These are phyloP conservation scores for Kodamaea leandrae DNA, from an alignment of 805 yeast species.

Conservation along the genomic window DNA sequence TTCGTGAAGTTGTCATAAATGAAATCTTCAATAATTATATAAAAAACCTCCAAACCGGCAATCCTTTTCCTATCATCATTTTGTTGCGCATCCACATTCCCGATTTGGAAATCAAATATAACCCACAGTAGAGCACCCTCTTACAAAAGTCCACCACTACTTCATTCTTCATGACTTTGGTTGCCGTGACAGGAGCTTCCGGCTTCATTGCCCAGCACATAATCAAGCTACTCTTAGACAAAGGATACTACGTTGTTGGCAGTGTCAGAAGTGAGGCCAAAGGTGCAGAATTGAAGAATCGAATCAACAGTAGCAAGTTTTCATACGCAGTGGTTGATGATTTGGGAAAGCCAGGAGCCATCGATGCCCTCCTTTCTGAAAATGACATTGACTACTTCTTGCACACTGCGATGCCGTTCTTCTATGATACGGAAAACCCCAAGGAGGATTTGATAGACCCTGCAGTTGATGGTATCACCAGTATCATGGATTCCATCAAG, in stretches of 20 bases:
- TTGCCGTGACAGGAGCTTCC: constrained; percentile 50
- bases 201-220: constrained; percentile 55
- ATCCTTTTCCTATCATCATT: background rate
- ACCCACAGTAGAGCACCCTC: background rate
- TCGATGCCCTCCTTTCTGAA: constrained; percentile 43
- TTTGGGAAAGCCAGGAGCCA: constrained; percentile 38
- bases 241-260: constrained; percentile 48
- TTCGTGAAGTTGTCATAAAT: no score
- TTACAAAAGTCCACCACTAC: background rate
- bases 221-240: constrained; percentile 37
- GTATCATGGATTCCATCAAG: constrained; percentile 45
- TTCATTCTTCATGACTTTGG: constrained; percentile 15
- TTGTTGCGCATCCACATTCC: constrained; percentile 2
- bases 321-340: constrained; percentile 35
- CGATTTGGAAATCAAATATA: background rate
- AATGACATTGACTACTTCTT: constrained; percentile 42
- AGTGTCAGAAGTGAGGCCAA: constrained; percentile 47
- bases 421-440: constrained; percentile 36
- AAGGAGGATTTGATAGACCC: constrained; percentile 55
- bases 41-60: background rate
- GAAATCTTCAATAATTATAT: no score
- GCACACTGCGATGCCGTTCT: constrained; percentile 55
- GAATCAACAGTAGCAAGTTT: constrained; percentile 24
- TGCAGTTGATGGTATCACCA: constrained; percentile 54
- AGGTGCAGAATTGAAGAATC: constrained; percentile 35